phyloP scores from a whole-genome alignment of 1,284 basidiomycete species.

The Malassezia japonica region DNA sequence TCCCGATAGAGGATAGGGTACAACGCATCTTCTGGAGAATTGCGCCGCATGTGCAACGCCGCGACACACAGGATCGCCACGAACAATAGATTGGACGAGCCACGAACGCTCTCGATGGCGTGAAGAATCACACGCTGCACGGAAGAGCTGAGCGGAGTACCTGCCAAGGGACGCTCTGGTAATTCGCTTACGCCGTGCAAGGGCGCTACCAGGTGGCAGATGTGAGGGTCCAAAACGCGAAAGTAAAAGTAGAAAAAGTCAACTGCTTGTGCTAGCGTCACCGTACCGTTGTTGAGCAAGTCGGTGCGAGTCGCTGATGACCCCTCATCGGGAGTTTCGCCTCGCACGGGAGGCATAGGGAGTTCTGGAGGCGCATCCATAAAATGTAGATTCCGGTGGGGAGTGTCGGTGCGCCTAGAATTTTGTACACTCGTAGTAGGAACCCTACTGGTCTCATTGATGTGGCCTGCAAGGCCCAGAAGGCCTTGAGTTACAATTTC shows the following conservation, averaged over 20 bases:
- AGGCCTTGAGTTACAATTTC: background rate
- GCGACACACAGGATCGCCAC: conserved; percentile 5
- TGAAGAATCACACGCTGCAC: background rate
- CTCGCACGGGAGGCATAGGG: too few relatives aligned
- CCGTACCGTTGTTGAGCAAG: background rate
- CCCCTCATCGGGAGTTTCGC: background rate
- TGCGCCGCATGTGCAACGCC: background rate
- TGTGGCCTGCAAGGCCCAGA: background rate
- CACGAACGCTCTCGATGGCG: conserved; percentile 4
- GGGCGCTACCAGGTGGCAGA: background rate
- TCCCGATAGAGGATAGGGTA: conserved; percentile 10
- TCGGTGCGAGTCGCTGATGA: background rate
- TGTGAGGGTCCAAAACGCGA: background rate
- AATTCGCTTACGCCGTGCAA: background rate
- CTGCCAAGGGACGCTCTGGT: too few relatives aligned
- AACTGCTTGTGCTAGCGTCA: background rate
- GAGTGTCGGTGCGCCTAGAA: too few relatives aligned
- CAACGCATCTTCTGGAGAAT: background rate
- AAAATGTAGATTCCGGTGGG: too few relatives aligned
- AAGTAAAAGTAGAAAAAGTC: background rate
- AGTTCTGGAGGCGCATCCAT: too few relatives aligned
- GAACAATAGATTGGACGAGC: conserved; percentile 2
- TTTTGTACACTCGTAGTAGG: too few relatives aligned
- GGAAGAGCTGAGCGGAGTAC: background rate
- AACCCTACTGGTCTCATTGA: too few relatives aligned